Evolutionary conservation across 148 eudicot species (phyloP).

Genomic region (Rhododendron ferrugineum): DNA sequence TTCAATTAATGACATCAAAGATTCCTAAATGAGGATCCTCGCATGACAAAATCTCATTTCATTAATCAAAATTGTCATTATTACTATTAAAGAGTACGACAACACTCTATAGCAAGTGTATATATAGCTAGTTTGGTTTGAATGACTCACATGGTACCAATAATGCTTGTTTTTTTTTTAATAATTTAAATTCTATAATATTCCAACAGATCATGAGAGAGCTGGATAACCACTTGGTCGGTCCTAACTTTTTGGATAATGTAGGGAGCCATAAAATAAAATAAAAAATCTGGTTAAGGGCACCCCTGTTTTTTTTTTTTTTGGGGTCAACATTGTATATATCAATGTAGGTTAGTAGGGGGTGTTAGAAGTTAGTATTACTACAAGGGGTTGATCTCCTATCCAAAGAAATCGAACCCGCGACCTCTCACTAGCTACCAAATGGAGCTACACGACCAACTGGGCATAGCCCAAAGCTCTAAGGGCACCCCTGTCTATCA

Average conservation of each 20-base stretch:
- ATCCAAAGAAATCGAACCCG: too few relatives aligned
- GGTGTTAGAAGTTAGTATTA: too few relatives aligned
- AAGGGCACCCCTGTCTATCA: not conserved
- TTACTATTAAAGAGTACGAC: not conserved
- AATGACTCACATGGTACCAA: not conserved
- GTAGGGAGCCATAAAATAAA: not conserved
- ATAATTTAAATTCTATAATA: not conserved
- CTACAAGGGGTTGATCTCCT: too few relatives aligned
- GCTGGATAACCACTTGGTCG: not conserved
- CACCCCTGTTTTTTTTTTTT: too few relatives aligned
- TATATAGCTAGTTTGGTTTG: not conserved
- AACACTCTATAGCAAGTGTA: not conserved
- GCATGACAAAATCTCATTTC: not conserved
- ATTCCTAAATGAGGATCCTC: not conserved
- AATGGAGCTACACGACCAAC: too few relatives aligned
- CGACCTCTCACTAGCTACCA: too few relatives aligned
- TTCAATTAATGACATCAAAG: not conserved
- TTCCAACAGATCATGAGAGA: not conserved
- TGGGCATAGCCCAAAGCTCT: too few relatives aligned
- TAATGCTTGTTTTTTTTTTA: not conserved
- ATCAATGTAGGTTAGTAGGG: too few relatives aligned
- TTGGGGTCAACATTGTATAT: too few relatives aligned
- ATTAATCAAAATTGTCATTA: not conserved
- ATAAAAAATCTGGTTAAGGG: not conserved
- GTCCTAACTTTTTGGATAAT: not conserved